These are phyloP conservation scores for Plenodomus tracheiphilus DNA, from an alignment of 2,329 filamentous ascomycete species.

Conservation along the genomic window DNA sequence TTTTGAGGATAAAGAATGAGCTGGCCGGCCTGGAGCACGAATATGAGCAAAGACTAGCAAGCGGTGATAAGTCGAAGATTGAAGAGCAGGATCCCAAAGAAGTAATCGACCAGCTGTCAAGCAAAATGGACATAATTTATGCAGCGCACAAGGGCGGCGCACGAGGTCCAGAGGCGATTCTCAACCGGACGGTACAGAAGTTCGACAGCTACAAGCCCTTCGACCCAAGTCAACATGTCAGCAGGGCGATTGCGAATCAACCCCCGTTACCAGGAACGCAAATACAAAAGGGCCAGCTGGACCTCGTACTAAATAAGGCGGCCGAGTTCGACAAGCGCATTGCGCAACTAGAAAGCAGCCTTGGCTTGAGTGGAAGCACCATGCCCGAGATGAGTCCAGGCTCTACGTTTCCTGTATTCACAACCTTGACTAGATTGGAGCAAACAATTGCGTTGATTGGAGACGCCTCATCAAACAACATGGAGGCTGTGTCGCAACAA, in stretches of 20 bases:
- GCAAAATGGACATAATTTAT: conserved; percentile 69
- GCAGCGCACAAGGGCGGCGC: conserved; percentile 43
- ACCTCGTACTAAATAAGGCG: conserved; percentile 73
- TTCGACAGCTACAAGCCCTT: conserved; percentile 40
- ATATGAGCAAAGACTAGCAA: conserved; percentile 56
- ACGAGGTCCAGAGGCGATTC: conserved; percentile 41
- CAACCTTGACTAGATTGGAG: conserved; percentile 78
- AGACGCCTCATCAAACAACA: conserved; percentile 69
- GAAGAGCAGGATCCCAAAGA: conserved; percentile 54
- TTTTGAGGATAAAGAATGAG: conserved; percentile 81
- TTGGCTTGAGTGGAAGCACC: conserved; percentile 75
- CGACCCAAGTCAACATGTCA: conserved; percentile 27
- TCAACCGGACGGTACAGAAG: conserved; percentile 39
- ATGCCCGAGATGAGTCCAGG: conserved; percentile 62
- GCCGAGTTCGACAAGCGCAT: conserved; percentile 88
- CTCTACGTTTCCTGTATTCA: conserved; percentile 69
- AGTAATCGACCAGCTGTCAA: conserved; percentile 67
- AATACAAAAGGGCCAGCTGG: conserved; percentile 37
- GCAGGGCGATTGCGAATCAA: conserved; percentile 33
- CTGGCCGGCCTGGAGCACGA: conserved; percentile 67
- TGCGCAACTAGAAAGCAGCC: conserved; percentile 73
- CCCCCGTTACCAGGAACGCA: conserved; percentile 40
- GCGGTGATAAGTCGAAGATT: conserved; percentile 46
- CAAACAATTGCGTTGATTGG: conserved; percentile 77
- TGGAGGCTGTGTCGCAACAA: conserved; percentile 72